phyloP scores from a whole-genome alignment of 1,284 basidiomycete genomes.

The Ustilago trichophora region DNA sequence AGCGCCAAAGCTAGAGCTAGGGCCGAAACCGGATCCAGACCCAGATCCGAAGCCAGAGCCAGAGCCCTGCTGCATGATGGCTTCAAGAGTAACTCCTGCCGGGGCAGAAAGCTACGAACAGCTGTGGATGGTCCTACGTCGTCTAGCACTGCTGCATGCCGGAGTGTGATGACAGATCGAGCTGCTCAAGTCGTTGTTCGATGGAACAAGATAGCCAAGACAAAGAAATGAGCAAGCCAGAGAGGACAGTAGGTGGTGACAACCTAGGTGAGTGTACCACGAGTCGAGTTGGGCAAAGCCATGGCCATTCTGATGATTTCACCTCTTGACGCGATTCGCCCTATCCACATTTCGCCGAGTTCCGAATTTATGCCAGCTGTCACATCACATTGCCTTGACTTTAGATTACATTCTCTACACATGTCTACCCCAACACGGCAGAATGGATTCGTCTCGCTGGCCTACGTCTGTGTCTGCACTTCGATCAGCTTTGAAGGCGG shows the following conservation, averaged over 20 bases:
- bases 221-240: no score
- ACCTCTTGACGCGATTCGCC: slow-evolving; percentile 4
- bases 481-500: no score
- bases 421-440: no score
- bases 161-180: background rate
- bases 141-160: background rate
- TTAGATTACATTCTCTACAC: background rate
- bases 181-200: no score
- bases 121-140: background rate
- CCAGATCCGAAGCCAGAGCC: slow-evolving; percentile 7
- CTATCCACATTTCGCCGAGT: slow-evolving; percentile 15
- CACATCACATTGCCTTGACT: slow-evolving; percentile 7
- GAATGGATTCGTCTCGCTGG: no score
- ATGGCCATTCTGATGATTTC: no score
- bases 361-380: slow-evolving; percentile 16
- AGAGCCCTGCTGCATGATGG: slow-evolving; percentile 20
- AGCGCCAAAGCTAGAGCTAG: background rate
- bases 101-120: background rate
- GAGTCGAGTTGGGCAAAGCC: no score
- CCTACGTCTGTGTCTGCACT: no score
- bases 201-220: no score
- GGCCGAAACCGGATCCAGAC: background rate
- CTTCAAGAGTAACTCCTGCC: background rate
- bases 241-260: no score
- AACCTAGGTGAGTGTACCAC: background rate